These are phyloP conservation scores for Tylopilus balloui DNA, from an alignment of 768 basidiomycete genomes.

Conservation along the genomic window DNA sequence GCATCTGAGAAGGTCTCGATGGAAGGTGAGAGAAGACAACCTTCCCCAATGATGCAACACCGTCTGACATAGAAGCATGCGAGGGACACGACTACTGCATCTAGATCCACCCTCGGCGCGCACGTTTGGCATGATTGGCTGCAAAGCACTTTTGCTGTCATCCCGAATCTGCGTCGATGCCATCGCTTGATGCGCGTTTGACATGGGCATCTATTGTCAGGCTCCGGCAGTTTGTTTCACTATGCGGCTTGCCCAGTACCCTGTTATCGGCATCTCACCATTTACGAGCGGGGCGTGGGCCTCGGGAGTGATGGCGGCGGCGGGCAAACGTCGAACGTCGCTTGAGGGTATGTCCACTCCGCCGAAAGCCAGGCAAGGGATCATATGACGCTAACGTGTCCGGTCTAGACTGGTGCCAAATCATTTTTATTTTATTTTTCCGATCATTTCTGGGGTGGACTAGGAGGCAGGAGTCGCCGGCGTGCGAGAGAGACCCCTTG, in stretches of 20 bases:
- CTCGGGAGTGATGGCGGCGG: not conserved
- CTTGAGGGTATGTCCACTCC: not conserved
- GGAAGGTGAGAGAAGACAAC: constrained; percentile 13
- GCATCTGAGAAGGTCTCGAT: not conserved
- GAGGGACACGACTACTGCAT: not conserved
- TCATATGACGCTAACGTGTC: not conserved
- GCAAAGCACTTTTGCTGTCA: constrained; percentile 6
- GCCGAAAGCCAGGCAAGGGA: not conserved
- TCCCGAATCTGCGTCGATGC: not conserved
- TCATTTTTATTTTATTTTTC: not conserved
- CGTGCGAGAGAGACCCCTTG: constrained; percentile 1
- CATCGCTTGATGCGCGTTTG: constrained; percentile 8
- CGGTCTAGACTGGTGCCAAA: not conserved
- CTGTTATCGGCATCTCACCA: constrained; percentile 1
- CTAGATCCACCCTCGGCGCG: not conserved
- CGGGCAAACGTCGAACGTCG: not conserved
- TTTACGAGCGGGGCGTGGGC: not conserved
- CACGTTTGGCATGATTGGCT: not conserved
- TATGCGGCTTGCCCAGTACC: not conserved
- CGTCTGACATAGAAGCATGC: not conserved
- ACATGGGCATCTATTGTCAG: constrained; percentile 5
- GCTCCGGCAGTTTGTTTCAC: not conserved
- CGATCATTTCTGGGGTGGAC: not conserved
- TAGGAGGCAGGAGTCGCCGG: no score
- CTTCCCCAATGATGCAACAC: no score